Conservation (phyloP, 345 rosid genomes). For the Acer campestre region DNA sequence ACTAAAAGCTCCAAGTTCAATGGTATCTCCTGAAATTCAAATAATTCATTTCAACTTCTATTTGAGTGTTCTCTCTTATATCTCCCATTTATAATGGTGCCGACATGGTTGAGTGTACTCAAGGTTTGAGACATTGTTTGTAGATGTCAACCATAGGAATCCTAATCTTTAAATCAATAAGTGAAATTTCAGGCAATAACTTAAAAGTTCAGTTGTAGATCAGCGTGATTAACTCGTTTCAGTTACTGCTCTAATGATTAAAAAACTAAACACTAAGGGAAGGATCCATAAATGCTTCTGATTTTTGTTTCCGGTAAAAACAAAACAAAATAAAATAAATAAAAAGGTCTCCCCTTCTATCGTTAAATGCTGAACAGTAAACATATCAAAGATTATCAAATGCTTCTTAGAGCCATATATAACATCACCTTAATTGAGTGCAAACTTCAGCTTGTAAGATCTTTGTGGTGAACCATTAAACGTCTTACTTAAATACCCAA, state of each 20-base stretch:
- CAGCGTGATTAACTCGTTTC: not conserved
- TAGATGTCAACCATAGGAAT: not conserved
- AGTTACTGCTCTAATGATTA: not conserved
- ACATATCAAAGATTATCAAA: not conserved
- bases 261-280: not conserved
- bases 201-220: not conserved
- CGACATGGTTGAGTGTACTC: not conserved
- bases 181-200: not conserved
- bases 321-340: not conserved
- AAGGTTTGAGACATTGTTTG: not conserved
- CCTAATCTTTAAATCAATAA: not conserved
- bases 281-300: not conserved
- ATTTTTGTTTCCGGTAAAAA: not conserved
- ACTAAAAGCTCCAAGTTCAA: slow-evolving; percentile 42
- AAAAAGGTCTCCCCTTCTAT: not conserved
- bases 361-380: not conserved
- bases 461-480: not conserved
- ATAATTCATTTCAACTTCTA: not conserved
- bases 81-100: slow-evolving; percentile 6
- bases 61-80: not conserved
- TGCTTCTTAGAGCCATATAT: not conserved
- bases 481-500: not conserved
- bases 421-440: not conserved
- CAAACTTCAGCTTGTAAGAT: not conserved
- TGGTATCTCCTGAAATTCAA: slow-evolving; percentile 37